Percentiles rank a stretch among this genome's conserved stretches.
Conservation (phyloP, 306 rosid species). For the peach (Prunus persica) region Prunus_persica_NCBIv2 NC_034011.1:2714001-2714500, state of each 20-base stretch:
- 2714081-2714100: neutral
- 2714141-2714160: neutral
- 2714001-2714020: neutral
- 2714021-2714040: neutral
- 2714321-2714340: neutral
- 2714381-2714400: neutral
- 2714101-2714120: neutral
- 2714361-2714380: neutral
- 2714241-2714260: neutral
- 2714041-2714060: neutral
- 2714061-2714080: neutral
- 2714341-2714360: neutral
- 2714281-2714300: neutral
- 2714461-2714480: neutral
- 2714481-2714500: neutral
- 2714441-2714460: neutral
- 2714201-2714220: neutral
- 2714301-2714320: neutral
- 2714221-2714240: neutral
- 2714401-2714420: neutral
- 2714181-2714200: neutral
- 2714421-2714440: neutral
- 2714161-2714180: neutral
- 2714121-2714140: neutral
- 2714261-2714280: neutral